Conservation (phyloP, 2,329 filamentous ascomycete species). For the Aspergillus bombycis region DNA sequence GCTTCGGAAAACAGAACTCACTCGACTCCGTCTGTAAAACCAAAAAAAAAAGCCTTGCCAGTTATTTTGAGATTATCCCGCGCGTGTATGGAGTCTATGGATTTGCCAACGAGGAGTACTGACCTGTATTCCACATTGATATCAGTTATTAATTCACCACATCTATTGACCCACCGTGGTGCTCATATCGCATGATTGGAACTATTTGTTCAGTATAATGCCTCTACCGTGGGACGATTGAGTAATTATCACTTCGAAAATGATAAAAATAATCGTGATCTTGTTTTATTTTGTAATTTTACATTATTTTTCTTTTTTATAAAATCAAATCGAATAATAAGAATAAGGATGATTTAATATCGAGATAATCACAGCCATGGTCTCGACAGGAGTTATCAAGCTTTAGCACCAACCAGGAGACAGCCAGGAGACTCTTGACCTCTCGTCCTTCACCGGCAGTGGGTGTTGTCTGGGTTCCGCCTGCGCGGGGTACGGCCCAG, state of each 20-base stretch:
- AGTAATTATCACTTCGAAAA: neutral
- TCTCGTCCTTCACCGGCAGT: constrained; percentile 28
- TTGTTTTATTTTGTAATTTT: neutral
- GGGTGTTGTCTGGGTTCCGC: constrained; percentile 26
- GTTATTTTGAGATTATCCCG: neutral
- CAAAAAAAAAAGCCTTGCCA: neutral
- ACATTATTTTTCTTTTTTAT: neutral
- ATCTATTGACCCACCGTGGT: constrained; percentile 12
- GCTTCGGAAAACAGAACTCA: neutral
- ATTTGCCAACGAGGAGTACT: neutral
- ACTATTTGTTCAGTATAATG: neutral
- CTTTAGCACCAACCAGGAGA: neutral
- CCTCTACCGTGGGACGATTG: neutral
- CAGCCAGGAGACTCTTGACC: neutral
- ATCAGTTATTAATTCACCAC: constrained; percentile 6
- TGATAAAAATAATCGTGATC: neutral
- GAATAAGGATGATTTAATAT: neutral
- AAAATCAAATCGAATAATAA: neutral
- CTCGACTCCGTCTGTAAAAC: neutral
- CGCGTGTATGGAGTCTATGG: neutral
- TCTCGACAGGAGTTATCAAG: neutral
- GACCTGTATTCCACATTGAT: constrained; percentile 5
- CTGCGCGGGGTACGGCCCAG: constrained; percentile 32
- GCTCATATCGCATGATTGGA: constrained; percentile 2
- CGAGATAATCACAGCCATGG: neutral